A percentile compares a stretch with the other conserved stretches of the same genome.
These are phyloP conservation scores for Lactarius quietus DNA, from an alignment of 768 basidiomycete species.

Conservation along the genomic window DNA sequence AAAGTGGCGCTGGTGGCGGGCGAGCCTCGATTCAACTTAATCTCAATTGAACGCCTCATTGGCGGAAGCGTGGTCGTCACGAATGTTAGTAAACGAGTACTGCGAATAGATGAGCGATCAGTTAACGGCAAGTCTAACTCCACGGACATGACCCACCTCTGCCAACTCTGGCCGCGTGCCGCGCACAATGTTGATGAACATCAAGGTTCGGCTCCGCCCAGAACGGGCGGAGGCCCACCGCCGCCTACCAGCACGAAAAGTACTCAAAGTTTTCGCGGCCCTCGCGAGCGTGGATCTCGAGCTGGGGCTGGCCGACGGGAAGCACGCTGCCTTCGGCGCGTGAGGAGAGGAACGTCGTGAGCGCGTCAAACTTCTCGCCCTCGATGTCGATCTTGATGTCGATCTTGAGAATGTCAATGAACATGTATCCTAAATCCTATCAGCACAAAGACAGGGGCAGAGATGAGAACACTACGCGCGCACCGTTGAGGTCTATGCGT, in stretches of 20 bases:
- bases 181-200: conserved; percentile 41
- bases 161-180: conserved; percentile 38
- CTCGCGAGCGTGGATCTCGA: conserved; percentile 54
- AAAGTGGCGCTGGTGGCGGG: not conserved
- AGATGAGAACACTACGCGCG: conserved; percentile 16
- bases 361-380: conserved; percentile 60
- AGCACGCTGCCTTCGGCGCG: conserved; percentile 32
- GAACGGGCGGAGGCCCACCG: conserved; percentile 64
- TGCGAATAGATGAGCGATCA: conserved; percentile 22
- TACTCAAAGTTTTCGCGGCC: conserved; percentile 41
- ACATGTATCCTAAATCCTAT: conserved; percentile 45
- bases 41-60: not conserved
- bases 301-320: conserved; percentile 68
- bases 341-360: conserved; percentile 43
- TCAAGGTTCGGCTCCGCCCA: conserved; percentile 57
- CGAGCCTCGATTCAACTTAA: not conserved
- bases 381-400: conserved; percentile 75
- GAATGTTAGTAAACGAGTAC: conserved; percentile 35
- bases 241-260: conserved; percentile 64
- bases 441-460: not conserved
- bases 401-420: conserved; percentile 68
- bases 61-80: conserved; percentile 1
- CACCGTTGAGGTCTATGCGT: conserved; percentile 61
- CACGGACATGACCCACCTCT: conserved; percentile 33
- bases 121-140: not conserved